Conservation (phyloP, 805 yeast species). For the Hanseniaspora jakobsenii region DNA sequence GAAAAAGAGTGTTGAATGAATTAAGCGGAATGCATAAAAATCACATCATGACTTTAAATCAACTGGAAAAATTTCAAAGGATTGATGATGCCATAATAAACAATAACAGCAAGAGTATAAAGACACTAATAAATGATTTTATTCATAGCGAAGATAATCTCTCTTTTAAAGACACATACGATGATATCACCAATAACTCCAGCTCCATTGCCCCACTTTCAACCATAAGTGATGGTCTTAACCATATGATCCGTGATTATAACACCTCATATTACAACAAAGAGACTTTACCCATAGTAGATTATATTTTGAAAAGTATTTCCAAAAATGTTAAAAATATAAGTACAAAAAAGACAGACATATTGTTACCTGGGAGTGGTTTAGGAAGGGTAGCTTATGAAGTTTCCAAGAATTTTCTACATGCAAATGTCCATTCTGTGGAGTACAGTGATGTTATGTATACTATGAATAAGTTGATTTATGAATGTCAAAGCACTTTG, state of each 20-base stretch:
- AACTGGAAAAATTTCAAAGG: conserved; percentile 4
- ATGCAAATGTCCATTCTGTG: conserved; percentile 50
- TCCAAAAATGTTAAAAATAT: conserved; percentile 21
- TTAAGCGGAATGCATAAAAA: conserved; percentile 1
- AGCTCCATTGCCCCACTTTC: conserved; percentile 21
- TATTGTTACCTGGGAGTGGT: conserved; percentile 82
- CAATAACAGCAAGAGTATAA: neutral
- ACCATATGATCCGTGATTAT: conserved; percentile 79
- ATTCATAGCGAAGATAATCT: neutral
- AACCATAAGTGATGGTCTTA: conserved; percentile 54
- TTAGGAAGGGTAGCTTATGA: conserved; percentile 67
- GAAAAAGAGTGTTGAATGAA: conserved; percentile 3
- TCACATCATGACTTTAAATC: neutral
- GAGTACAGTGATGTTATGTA: conserved; percentile 73
- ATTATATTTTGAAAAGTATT: conserved; percentile 33
- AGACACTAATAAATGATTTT: neutral
- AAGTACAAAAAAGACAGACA: conserved; percentile 33
- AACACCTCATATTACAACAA: conserved; percentile 31
- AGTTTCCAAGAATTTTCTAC: conserved; percentile 31
- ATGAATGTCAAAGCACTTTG: conserved; percentile 24
- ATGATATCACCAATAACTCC: neutral
- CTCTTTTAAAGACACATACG: neutral
- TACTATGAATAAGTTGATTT: conserved; percentile 49
- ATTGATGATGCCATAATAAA: neutral
- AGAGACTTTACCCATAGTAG: conserved; percentile 44